Evolutionary conservation across 768 basidiomycete species (phyloP), one percentile per base, ranked within the genome.

Genomic region (Leccinum pellstonianum): DNA sequence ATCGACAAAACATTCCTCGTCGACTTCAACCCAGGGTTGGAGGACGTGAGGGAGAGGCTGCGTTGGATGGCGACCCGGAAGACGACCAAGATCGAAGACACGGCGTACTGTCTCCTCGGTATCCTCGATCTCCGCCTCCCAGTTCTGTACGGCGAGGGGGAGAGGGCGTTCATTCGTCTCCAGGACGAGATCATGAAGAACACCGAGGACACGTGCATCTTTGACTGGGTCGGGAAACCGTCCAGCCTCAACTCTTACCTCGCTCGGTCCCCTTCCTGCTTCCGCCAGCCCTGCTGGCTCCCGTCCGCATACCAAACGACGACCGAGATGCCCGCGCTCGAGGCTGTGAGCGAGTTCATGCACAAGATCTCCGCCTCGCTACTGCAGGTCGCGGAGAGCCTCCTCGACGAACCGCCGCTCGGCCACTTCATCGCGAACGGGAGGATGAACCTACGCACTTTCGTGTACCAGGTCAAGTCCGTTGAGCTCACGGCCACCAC

Each of bases 401-500:
- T 70, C 23, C 56, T 69, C 17, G 27, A 64, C 2, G 65, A 70
- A 1, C 70, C 69, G 3, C 69, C 69, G 8, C 68, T 69, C 4
- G 70, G 68, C 25, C 69, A 71, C 55, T 70, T 70, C 25, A 72
- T 70, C 38, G 69, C 69, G 14, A 72, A 70, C 21, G 69, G 69
- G 23, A 57, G 65, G 59, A 72, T 72, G 70, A 72, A 71, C 58
- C 29, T 70, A 50, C 65, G 67, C 31, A 48, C 51, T 41, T 73
- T 70, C 33, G 66, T 66, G 47, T 60, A 70, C 59, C 66, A 64
- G 29, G 64, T 70, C 47, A 53, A 10, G 8, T 62, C 64, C 5
- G 54, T 68, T 7, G 5, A 55, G 4, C 60, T 66, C 53, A 19
- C 50, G 15, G 23, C 55, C 1, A 52, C 64, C 41, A 25, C 41